Conservation (phyloP, 73 alveolate species). For the Blepharisma stoltei region DNA sequence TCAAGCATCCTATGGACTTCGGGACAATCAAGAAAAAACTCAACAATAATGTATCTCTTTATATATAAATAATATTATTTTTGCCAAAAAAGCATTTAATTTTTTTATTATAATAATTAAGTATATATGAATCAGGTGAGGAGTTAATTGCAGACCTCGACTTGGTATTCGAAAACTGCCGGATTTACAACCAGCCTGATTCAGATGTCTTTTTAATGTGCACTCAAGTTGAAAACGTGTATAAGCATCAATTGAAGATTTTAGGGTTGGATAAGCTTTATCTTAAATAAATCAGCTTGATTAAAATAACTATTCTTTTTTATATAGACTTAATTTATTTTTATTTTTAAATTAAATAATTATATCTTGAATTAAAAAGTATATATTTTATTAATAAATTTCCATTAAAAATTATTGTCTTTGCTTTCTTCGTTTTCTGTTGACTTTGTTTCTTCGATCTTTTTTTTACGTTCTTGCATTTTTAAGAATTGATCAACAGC, state of each 20-base stretch:
- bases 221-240: not conserved
- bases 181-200: constrained; percentile 52
- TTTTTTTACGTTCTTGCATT: not conserved
- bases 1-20: constrained; percentile 95
- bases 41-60: constrained; percentile 39
- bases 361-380: too few relatives aligned
- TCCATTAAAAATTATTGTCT: too few relatives aligned
- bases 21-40: constrained; percentile 83
- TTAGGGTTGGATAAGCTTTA: not conserved
- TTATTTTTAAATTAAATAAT: too few relatives aligned
- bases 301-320: too few relatives aligned
- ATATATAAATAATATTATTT: too few relatives aligned
- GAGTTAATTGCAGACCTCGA: constrained; percentile 61
- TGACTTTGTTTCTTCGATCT: too few relatives aligned
- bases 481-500: constrained; percentile 23
- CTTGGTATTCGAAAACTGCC: constrained; percentile 57
- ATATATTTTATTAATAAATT: too few relatives aligned
- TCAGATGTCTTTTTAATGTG: constrained; percentile 49
- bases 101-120: too few relatives aligned
- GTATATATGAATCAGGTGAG: constrained; percentile 43
- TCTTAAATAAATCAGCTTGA: not conserved
- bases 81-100: too few relatives aligned
- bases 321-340: too few relatives aligned
- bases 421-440: too few relatives aligned
- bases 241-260: not conserved